Conservation (phyloP, 352 stramenopile species). For the Phytophthora fragariae region DNA sequence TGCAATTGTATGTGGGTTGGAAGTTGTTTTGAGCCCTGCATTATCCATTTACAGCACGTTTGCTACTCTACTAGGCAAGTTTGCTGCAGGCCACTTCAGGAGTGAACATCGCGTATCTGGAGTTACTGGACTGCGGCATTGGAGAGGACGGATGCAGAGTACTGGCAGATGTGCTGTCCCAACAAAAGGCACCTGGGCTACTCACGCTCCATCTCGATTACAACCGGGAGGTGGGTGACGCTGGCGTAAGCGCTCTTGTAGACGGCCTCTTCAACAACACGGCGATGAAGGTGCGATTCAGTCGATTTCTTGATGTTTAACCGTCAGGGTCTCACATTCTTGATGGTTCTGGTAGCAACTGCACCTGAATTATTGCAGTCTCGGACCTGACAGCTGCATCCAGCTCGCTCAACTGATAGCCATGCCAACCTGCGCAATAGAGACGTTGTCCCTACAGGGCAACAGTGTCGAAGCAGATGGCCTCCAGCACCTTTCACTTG, state of each 20-base stretch:
- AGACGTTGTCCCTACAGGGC: slow-evolving; percentile 72
- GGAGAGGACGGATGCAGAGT: slow-evolving; percentile 65
- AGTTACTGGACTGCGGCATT: slow-evolving; percentile 84
- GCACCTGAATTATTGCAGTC: slow-evolving; percentile 75
- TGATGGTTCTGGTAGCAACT: slow-evolving; percentile 54
- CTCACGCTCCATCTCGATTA: slow-evolving; percentile 82
- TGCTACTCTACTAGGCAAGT: slow-evolving; percentile 38
- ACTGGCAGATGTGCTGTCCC: slow-evolving; percentile 55
- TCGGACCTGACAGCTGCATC: slow-evolving; percentile 54
- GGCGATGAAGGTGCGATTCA: slow-evolving; percentile 56
- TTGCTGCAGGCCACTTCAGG: slow-evolving; percentile 53
- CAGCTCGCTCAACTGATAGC: slow-evolving; percentile 79
- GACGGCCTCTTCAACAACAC: slow-evolving; percentile 77
- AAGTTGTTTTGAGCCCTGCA: no score
- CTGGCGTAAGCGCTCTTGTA: slow-evolving; percentile 59
- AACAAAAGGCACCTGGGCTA: slow-evolving; percentile 64
- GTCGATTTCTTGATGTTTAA: not conserved
- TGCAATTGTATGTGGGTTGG: slow-evolving; percentile 55
- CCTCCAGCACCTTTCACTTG: slow-evolving; percentile 75
- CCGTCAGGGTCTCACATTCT: not conserved
- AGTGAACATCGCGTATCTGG: slow-evolving; percentile 80
- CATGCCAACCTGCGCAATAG: slow-evolving; percentile 57
- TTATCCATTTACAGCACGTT: not conserved
- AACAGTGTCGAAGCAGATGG: slow-evolving; percentile 67
- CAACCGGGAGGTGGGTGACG: slow-evolving; percentile 69